Percentiles rank a stretch among this genome's conserved stretches.
Evolutionary conservation across 768 basidiomycete genomes (phyloP).

Genomic region (Tricholoma matsutake): DNA sequence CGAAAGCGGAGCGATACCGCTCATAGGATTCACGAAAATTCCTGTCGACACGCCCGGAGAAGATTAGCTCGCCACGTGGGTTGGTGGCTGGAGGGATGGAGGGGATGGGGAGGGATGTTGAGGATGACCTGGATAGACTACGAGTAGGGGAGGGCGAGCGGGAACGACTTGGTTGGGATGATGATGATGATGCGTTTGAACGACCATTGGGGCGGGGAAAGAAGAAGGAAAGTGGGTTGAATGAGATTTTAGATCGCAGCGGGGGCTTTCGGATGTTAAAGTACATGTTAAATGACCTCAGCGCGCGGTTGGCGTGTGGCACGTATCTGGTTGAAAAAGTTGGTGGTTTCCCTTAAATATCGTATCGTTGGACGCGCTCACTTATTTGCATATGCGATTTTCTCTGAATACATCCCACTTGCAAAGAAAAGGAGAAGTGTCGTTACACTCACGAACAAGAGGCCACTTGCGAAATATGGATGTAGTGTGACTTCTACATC

Average conservation of each 20-base stretch:
- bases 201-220: conserved; percentile 41
- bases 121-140: conserved; percentile 15
- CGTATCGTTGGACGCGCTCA: conserved; percentile 36
- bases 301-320: conserved; percentile 88
- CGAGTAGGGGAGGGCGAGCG: conserved; percentile 30
- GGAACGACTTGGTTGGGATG: conserved; percentile 21
- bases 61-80: conserved; percentile 95
- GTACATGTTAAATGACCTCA: conserved; percentile 95
- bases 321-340: conserved; percentile 70
- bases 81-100: conserved; percentile 89
- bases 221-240: conserved; percentile 58
- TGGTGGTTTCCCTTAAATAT: background rate
- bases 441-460: conserved; percentile 85
- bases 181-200: conserved; percentile 18
- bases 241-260: conserved; percentile 53
- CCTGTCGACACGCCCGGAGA: conserved; percentile 83
- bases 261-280: conserved; percentile 89
- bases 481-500: conserved; percentile 48
- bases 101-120: conserved; percentile 52
- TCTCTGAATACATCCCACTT: conserved; percentile 93
- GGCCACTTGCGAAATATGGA: conserved; percentile 73
- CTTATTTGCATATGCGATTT: conserved; percentile 96
- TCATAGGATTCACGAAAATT: conserved; percentile 90
- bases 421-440: conserved; percentile 94
- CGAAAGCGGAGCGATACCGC: conserved; percentile 85